Base-by-base conservation (phyloP, 306 rosid species). In the Amphicarpaea edgeworthii region DNA sequence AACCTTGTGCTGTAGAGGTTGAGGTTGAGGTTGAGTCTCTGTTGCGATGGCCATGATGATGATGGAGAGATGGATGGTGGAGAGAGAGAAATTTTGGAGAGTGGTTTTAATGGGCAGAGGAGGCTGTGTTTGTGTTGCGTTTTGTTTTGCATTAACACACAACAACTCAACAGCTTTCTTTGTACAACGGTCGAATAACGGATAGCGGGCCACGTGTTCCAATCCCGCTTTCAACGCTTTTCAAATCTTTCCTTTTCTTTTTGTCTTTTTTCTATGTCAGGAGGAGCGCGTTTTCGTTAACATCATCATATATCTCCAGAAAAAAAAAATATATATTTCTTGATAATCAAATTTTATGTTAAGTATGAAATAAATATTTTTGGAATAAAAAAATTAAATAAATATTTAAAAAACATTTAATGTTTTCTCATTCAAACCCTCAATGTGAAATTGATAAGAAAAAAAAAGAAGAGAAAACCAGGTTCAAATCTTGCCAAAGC, bases 141-240 rank as follows among this genome's bases (percentile, higher is more conserved):
- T 62, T 16, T 37, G 43, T 61, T 62, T 16, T 37, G 68, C 42
- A 50, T 50, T 57, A 9, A 58, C 76, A 40, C 37, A 41, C 3
- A 24, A 41, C 3, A 24, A 7, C 64, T 26, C 23, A 71, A 49
- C 38, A 58, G 61, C 51, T 75, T 73, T 84, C 58, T 65, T 60
- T 81, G 3, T 49, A 15, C 89, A 92, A 95, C 98, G 98, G 98
- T 95, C 98, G 98, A 92, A 72, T 89, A 66, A 61, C 53, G 63
- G 73, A 47, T 64, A 64, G 63, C 19, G n/a, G 83, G 85, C 87
- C 97, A 86, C 95, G 90, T 88, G 82, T 73, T 67, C 16, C 23
- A 42, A 32, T 68, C 71, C 82, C 80, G 86, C 93, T 82, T 75
- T 0, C 45, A 32, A 50, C 57, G 12, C n/a, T 64, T 82, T 87